Conservation (phyloP, 169 alveolate species). For the Eimeria falciformis region DNA sequence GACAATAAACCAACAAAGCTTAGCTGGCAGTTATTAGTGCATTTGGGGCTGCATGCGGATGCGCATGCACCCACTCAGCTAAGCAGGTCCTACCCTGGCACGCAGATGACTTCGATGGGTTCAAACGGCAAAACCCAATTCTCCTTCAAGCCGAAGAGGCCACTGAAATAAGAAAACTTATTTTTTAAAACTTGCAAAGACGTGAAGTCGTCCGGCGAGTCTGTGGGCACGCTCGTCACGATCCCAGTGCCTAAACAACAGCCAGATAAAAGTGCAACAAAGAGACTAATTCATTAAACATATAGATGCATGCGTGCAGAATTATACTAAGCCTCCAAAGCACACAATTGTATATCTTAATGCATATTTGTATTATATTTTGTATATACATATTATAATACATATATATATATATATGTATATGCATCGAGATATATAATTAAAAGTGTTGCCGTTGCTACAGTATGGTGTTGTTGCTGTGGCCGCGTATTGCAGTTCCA, state of each 20-base stretch:
- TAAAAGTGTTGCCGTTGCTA: background rate
- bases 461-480: background rate
- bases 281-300: background rate
- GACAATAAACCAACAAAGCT: too few relatives aligned
- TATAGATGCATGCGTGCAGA: background rate
- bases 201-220: conserved; percentile 99
- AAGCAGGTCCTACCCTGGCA: conserved; percentile 90
- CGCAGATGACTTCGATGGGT: conserved; percentile 93
- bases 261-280: background rate
- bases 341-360: background rate
- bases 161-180: conserved; percentile 80
- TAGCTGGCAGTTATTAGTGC: too few relatives aligned
- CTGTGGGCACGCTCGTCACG: conserved; percentile 99
- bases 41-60: too few relatives aligned
- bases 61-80: too few relatives aligned
- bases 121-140: conserved; percentile 94
- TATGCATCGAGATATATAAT: too few relatives aligned
- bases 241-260: conserved; percentile 94
- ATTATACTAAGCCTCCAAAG: background rate
- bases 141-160: conserved; percentile 90
- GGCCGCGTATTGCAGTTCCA: background rate
- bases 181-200: conserved; percentile 90
- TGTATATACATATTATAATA: background rate
- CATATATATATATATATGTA: background rate
- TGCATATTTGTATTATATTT: background rate